phyloP scores from a whole-genome alignment of 2,329 filamentous ascomycete species.

The Cladophialophora chaetospira region DNA sequence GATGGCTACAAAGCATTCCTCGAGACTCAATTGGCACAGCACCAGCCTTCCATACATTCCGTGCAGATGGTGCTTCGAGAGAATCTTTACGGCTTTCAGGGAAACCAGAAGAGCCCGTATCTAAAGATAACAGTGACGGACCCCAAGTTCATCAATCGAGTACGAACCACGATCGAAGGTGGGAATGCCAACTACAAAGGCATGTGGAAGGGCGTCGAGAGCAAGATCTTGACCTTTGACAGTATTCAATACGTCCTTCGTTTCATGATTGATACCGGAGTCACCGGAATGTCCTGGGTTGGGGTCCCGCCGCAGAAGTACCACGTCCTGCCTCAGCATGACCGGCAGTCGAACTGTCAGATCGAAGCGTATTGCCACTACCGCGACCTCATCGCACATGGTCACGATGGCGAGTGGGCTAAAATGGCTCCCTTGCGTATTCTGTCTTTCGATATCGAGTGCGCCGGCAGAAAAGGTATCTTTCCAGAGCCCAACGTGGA shows the following conservation, averaged over 20 bases:
- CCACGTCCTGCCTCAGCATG: slow-evolving; percentile 64
- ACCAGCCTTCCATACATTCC: slow-evolving; percentile 73
- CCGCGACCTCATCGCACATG: slow-evolving; percentile 79
- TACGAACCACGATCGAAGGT: slow-evolving; percentile 74
- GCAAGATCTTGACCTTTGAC: slow-evolving; percentile 86
- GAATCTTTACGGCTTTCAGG: slow-evolving; percentile 91
- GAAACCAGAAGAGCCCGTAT: slow-evolving; percentile 87
- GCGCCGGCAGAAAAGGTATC: slow-evolving; percentile 93
- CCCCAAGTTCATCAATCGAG: slow-evolving; percentile 76
- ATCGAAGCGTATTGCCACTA: slow-evolving; percentile 90
- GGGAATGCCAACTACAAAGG: slow-evolving; percentile 85
- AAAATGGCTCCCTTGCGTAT: slow-evolving; percentile 96
- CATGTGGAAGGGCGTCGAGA: slow-evolving; percentile 73
- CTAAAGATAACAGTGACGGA: slow-evolving; percentile 92
- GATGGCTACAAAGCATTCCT: slow-evolving; percentile 76
- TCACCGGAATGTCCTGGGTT: slow-evolving; percentile 97
- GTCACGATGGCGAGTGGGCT: slow-evolving; percentile 89
- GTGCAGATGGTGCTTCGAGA: slow-evolving; percentile 82
- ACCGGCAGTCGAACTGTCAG: slow-evolving; percentile 88
- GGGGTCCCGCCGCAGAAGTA: slow-evolving; percentile 77
- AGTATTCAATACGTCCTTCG: slow-evolving; percentile 92
- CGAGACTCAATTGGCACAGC: slow-evolving; percentile 74
- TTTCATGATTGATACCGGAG: slow-evolving; percentile 97
- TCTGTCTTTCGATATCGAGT: slow-evolving; percentile 97
- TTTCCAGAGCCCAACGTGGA: slow-evolving; percentile 92